A percentile compares a stretch with the other conserved stretches of the same genome.
Conservation (phyloP, 345 rosid species). For the Physaria fendleri region DNA sequence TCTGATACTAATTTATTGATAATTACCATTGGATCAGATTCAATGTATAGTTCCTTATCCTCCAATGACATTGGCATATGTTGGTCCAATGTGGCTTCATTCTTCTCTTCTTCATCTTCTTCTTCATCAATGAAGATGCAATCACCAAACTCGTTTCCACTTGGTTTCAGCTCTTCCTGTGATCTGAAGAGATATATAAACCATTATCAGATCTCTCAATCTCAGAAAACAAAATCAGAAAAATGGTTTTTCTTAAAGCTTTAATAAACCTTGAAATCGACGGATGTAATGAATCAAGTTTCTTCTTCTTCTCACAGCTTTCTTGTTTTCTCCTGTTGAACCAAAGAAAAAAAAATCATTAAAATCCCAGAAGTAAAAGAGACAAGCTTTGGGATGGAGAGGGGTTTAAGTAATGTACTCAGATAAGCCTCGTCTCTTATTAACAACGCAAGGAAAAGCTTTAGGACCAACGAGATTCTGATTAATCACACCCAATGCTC, state of each 20-base stretch:
- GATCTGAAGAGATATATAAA: slow-evolving; percentile 10
- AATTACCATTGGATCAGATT: slow-evolving; percentile 47
- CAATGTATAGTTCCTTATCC: slow-evolving; percentile 41
- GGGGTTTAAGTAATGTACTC: slow-evolving; percentile 34
- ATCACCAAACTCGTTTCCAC: slow-evolving; percentile 54
- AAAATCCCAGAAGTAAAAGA: not conserved
- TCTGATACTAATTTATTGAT: not conserved
- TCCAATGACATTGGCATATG: slow-evolving; percentile 69
- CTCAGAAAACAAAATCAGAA: not conserved
- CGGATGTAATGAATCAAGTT: slow-evolving; percentile 37
- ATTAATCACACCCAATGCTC: slow-evolving; percentile 59
- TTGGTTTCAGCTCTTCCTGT: slow-evolving; percentile 42
- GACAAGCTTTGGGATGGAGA: not conserved
- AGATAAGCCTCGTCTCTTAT: slow-evolving; percentile 50
- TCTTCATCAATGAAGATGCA: slow-evolving; percentile 54
- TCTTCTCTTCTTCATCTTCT: slow-evolving; percentile 2
- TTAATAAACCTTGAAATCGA: slow-evolving; percentile 57
- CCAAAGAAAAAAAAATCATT: too few species aligned
- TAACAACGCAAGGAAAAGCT: slow-evolving; percentile 52
- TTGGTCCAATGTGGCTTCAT: slow-evolving; percentile 34
- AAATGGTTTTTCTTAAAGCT: not conserved
- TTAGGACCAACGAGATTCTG: slow-evolving; percentile 42
- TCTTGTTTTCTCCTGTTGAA: slow-evolving; percentile 37
- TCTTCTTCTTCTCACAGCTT: slow-evolving; percentile 36
- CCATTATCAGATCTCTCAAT: slow-evolving; percentile 27